Percentiles rank a stretch among this genome's conserved stretches.
Evolutionary conservation across 2,329 filamentous ascomycete species (phyloP).

Genomic region (Hawksworthiomyces lignivorus): DNA sequence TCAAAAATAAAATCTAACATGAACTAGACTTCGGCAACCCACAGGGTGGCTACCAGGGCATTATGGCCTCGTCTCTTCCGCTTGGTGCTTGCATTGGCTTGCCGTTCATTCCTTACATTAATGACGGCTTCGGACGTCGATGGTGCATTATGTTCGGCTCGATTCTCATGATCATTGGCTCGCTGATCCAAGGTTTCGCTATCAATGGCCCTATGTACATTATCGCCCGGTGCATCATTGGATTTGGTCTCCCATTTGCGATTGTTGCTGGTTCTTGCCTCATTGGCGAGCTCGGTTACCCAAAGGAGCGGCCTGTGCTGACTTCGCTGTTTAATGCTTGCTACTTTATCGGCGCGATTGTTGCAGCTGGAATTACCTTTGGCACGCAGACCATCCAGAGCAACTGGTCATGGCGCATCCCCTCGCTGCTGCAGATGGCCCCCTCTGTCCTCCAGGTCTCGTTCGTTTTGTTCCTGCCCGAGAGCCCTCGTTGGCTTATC

Average conservation of each 20-base stretch:
- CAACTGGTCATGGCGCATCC: conserved; percentile 34
- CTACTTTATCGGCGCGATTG: conserved; percentile 42
- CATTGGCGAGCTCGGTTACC: conserved; percentile 53
- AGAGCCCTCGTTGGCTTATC: conserved; percentile 21
- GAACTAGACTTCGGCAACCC: conserved; percentile 23
- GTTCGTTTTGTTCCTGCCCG: conserved; percentile 28
- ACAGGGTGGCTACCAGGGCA: conserved; percentile 21
- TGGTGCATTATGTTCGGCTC: conserved; percentile 46
- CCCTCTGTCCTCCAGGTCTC: conserved; percentile 29
- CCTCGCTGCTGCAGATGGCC: conserved; percentile 31
- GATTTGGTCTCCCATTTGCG: conserved; percentile 52
- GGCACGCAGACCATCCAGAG: conserved; percentile 31
- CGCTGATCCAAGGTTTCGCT: conserved; percentile 44
- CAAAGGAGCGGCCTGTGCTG: conserved; percentile 51
- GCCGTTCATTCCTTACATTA: conserved; percentile 44
- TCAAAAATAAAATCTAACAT: background rate
- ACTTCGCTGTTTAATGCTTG: conserved; percentile 52
- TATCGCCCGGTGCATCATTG: conserved; percentile 50
- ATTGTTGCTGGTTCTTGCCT: conserved; percentile 51
- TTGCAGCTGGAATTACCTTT: conserved; percentile 41
- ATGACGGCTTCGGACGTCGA: conserved; percentile 40
- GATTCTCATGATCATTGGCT: conserved; percentile 43
- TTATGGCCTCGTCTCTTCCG: conserved; percentile 44
- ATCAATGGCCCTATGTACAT: conserved; percentile 48
- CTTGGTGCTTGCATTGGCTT: conserved; percentile 43